Evolutionary conservation across 1,139 yeast genomes (phyloP), one percentile per base, ranked within the genome.

Genomic region (Magnusiomyces paraingens): DNA sequence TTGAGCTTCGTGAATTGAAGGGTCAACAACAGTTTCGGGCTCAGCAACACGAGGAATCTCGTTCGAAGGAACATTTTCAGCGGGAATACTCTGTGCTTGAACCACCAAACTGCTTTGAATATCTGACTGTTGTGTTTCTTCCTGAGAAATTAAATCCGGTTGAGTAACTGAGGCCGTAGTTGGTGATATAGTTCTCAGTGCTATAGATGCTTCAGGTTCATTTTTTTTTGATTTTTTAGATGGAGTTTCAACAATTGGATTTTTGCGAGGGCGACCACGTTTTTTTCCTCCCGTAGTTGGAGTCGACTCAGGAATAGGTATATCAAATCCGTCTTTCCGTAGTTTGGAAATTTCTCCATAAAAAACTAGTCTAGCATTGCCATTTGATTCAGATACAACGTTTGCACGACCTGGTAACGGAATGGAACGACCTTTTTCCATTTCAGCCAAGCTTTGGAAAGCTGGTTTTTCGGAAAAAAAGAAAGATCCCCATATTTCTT

Each of bases 241-340:
- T 11, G 49, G 14, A 18, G 39, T 22, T 42, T 38, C 49, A n/a
- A 36, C 50, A 12, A 38, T 50, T 12, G 20, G 41, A 15, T 38
- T 52, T 56, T 67, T 68, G 45, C 64, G 58, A 0, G 70, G 72
- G 22, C 71, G 49, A 1, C 70, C 72, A 14, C 68, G 61, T 32
- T 64, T 62, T 35, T 58, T 57, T 1, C 60, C 60, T 1, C 61
- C 46, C 14, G 49, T 44, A 21, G 59, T 50, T 26, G 52, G 46
- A 10, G 29, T 15, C 2, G 15, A 11, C 15, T 17, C 39, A n/a
- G 47, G 39, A n/a, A 44, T 26, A 12, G 47, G 47, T 29, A 44
- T n/a, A n/a, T 14, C 20, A 14, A 17, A 21, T n/a, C 47, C 47
- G 4, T 26, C 39, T 32, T 44, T 44, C 17, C 47, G 26, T 6